A percentile compares a stretch with the other conserved stretches of the same genome.
Evolutionary conservation across 23 red algal species (phyloP).

Genomic region (Gracilaria gracilis): DNA sequence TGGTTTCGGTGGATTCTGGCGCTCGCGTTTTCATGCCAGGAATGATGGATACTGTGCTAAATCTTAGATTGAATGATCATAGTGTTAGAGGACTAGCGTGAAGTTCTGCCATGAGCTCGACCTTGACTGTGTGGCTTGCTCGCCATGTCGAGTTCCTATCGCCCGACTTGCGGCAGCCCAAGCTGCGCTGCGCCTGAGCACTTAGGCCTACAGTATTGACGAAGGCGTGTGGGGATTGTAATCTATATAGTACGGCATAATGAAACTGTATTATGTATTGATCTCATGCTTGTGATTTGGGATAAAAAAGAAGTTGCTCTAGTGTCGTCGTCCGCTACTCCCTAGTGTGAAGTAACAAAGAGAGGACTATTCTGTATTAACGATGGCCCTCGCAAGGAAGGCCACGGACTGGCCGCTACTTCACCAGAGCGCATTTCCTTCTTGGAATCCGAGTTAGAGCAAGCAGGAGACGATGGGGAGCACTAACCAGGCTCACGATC

Average conservation of each 20-base stretch:
- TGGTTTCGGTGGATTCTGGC: constrained; percentile 64
- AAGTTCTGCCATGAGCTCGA: constrained; percentile 62
- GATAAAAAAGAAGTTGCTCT: neutral
- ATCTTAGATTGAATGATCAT: constrained; percentile 61
- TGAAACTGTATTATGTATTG: neutral
- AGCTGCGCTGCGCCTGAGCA: constrained; percentile 10
- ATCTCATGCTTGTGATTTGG: neutral
- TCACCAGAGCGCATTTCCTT: too few species aligned
- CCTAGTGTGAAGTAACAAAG: too few species aligned
- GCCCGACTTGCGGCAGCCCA: constrained; percentile 57
- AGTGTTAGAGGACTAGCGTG: constrained; percentile 57
- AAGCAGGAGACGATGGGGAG: too few species aligned
- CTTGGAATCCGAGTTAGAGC: too few species aligned
- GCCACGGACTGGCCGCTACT: too few species aligned
- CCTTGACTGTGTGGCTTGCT: constrained; percentile 60
- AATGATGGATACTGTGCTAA: constrained; percentile 80
- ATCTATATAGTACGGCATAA: neutral
- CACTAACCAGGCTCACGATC: too few species aligned
- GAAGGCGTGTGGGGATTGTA: neutral
- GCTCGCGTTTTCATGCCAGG: constrained; percentile 62
- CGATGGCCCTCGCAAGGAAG: too few species aligned
- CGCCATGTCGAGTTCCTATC: constrained; percentile 63
- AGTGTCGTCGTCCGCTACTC: too few species aligned
- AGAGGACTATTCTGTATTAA: too few species aligned
- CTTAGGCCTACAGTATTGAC: neutral